Percentiles rank a stretch among this genome's conserved stretches.
These are phyloP conservation scores for Leptographium procerum DNA, from an alignment of 2,329 filamentous ascomycete species.

Conservation along the genomic window DNA sequence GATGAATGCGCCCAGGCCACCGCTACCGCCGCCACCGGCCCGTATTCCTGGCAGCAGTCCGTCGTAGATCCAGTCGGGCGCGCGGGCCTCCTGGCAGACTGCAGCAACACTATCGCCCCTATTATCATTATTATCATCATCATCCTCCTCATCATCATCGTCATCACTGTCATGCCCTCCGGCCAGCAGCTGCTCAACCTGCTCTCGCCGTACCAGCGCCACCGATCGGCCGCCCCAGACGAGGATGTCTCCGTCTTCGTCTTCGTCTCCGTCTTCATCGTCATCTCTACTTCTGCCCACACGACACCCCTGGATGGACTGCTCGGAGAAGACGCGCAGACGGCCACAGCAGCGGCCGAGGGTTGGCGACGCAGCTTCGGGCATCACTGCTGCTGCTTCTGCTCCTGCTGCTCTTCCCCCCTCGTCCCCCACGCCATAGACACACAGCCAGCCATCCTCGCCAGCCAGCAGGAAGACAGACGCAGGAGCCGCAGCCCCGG, in stretches of 20 bases:
- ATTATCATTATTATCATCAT: no score
- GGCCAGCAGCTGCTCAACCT: constrained; percentile 22
- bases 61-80: constrained; percentile 70
- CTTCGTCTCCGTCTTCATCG: constrained; percentile 7
- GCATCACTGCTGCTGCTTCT: background rate
- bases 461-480: constrained; percentile 35
- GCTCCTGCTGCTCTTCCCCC: background rate
- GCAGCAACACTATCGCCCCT: background rate
- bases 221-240: constrained; percentile 61
- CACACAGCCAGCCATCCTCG: constrained; percentile 46
- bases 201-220: constrained; percentile 26
- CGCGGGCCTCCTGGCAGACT: constrained; percentile 27
- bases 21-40: no score
- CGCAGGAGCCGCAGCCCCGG: background rate
- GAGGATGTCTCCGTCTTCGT: constrained; percentile 29
- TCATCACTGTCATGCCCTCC: constrained; percentile 9
- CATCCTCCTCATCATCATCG: background rate
- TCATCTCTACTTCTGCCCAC: no score
- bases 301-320: constrained; percentile 64
- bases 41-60: constrained; percentile 40
- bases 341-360: constrained; percentile 20
- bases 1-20: constrained; percentile 45
- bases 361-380: no score
- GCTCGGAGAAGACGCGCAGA: constrained; percentile 49
- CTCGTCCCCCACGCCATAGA: constrained; percentile 28